A percentile compares a stretch with the other conserved stretches of the same genome.
These are phyloP conservation scores for Collybia nuda DNA, from an alignment of 768 basidiomycete genomes.

Conservation along the genomic window DNA sequence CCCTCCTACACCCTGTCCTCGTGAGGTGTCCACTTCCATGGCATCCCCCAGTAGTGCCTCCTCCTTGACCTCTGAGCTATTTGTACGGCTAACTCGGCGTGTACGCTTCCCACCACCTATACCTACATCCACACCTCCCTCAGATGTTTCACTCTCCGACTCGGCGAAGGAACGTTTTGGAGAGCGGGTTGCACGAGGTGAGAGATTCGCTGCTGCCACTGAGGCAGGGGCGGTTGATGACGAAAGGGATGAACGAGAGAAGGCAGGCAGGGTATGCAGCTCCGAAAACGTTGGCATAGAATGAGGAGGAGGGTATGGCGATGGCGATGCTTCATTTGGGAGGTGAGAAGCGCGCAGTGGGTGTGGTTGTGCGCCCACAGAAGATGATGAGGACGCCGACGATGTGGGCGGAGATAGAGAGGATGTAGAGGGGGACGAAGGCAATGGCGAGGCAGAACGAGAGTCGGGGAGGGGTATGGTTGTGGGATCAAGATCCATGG, in stretches of 20 bases:
- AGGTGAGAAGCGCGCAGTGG: constrained; percentile 17
- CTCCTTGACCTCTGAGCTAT: not conserved
- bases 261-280: constrained; percentile 21
- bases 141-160: not conserved
- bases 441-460: constrained; percentile 10
- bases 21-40: constrained; percentile 9
- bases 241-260: constrained; percentile 1
- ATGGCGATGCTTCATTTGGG: constrained; percentile 9
- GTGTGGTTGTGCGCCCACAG: constrained; percentile 17
- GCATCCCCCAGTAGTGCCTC: constrained; percentile 4
- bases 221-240: not conserved
- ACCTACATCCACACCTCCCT: not conserved
- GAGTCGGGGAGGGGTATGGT: constrained; percentile 9
- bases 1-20: constrained; percentile 12
- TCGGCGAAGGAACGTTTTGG: not conserved
- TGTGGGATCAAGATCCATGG: constrained; percentile 15
- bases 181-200: not conserved
- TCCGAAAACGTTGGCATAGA: constrained; percentile 36
- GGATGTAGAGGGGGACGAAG: constrained; percentile 7
- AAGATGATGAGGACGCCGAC: not conserved
- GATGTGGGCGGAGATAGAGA: constrained; percentile 20
- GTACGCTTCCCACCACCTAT: constrained; percentile 4
- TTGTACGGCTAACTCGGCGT: not conserved
- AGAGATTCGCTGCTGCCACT: not conserved
- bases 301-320: constrained; percentile 19